phyloP scores from a whole-genome alignment of 1,139 yeast species.

The Candida mesenterica region DNA sequence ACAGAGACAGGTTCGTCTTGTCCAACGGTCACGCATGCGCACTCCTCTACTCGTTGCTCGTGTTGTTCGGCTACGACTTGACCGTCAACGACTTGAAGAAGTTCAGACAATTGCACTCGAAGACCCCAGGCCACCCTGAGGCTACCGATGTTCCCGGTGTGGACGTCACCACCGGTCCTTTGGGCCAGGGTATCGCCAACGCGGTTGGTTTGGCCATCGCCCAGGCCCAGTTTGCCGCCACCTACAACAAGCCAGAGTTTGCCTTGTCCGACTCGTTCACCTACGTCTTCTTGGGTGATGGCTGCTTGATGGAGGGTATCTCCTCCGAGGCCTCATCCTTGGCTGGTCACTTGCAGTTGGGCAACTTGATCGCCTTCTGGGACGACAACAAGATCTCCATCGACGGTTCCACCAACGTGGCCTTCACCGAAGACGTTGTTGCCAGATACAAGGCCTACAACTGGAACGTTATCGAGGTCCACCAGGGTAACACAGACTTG shows the following conservation, averaged over 20 bases:
- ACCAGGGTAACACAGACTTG: slow-evolving; percentile 79
- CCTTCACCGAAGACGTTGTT: slow-evolving; percentile 93
- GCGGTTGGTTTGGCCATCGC: slow-evolving; percentile 98
- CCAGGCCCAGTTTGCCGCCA: slow-evolving; percentile 87
- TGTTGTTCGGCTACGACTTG: slow-evolving; percentile 80
- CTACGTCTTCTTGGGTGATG: slow-evolving; percentile 90
- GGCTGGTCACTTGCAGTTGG: slow-evolving; percentile 95
- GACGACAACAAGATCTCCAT: slow-evolving; percentile 97
- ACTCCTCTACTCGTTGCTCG: slow-evolving; percentile 80
- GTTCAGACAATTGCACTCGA: slow-evolving; percentile 88
- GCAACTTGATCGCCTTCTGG: slow-evolving; percentile 93
- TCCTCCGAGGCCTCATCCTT: slow-evolving; percentile 91
- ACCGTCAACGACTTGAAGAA: slow-evolving; percentile 83
- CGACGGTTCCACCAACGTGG: slow-evolving; percentile 88
- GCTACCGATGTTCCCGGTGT: slow-evolving; percentile 74
- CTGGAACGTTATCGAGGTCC: slow-evolving; percentile 83
- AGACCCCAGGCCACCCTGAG: slow-evolving; percentile 98
- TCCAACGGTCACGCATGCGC: slow-evolving; percentile 99
- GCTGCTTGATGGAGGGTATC: slow-evolving; percentile 98
- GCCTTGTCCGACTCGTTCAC: slow-evolving; percentile 72
- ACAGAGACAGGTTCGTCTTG: slow-evolving; percentile 92
- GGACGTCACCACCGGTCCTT: slow-evolving; percentile 98
- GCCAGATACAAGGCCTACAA: slow-evolving; percentile 90
- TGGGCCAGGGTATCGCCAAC: slow-evolving; percentile 97
- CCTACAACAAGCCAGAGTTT: slow-evolving; percentile 86